These are phyloP conservation scores for Leccinum pachyderme DNA, from an alignment of 1,284 basidiomycete species.

Conservation along the genomic window DNA sequence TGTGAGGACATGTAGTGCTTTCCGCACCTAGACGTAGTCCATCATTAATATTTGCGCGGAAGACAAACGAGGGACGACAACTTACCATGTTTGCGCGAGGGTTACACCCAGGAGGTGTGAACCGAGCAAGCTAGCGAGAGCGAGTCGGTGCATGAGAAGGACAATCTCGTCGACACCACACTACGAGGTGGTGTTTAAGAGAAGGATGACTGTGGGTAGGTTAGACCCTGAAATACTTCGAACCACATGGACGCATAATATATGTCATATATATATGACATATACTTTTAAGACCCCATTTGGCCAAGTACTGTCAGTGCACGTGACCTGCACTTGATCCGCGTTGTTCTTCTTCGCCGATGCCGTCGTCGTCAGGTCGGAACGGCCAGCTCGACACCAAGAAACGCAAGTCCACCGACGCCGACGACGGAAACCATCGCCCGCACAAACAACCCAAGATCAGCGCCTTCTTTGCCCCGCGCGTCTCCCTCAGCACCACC, in stretches of 20 bases:
- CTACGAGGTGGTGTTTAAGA: not conserved
- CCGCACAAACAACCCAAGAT: slow-evolving; percentile 40
- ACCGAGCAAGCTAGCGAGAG: slow-evolving; percentile 8
- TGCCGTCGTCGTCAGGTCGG: slow-evolving; percentile 9
- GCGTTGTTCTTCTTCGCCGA: not conserved
- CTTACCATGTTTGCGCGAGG: slow-evolving; percentile 36
- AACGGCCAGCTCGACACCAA: slow-evolving; percentile 21
- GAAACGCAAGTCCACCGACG: slow-evolving; percentile 43
- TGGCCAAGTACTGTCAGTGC: slow-evolving; percentile 13
- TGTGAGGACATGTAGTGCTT: slow-evolving; percentile 28
- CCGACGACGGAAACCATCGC: slow-evolving; percentile 23
- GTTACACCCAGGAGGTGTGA: slow-evolving; percentile 19
- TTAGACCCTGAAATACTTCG: not conserved
- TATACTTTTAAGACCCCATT: too few species aligned
- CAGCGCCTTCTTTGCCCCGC: slow-evolving; percentile 45
- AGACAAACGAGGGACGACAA: not conserved
- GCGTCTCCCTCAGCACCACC: slow-evolving; percentile 34
- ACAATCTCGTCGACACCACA: not conserved
- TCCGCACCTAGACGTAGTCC: slow-evolving; percentile 24
- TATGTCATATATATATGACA: too few species aligned
- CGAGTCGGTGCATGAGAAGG: slow-evolving; percentile 19
- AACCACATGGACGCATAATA: not conserved
- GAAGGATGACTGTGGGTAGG: not conserved
- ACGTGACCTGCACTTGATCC: slow-evolving; percentile 17
- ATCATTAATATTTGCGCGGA: not conserved